phyloP scores from a whole-genome alignment of 2,329 filamentous ascomycete genomes.

The Trichoderma semiorbis region DNA sequence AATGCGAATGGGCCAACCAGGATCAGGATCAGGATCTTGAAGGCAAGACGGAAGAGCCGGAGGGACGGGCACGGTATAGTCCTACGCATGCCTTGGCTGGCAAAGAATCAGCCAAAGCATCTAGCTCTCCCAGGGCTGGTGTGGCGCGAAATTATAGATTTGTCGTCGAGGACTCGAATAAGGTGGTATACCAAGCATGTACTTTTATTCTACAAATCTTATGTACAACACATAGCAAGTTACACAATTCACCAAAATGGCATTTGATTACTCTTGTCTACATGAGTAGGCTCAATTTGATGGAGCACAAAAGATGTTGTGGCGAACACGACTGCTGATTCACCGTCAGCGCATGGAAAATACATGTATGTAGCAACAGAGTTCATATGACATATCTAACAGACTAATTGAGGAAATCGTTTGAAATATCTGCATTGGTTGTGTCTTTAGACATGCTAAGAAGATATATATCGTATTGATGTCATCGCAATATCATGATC shows the following conservation, averaged over 20 bases:
- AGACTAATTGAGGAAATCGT: neutral
- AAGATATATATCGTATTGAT: neutral
- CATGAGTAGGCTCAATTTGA: neutral
- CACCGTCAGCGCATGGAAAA: neutral
- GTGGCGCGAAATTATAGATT: neutral
- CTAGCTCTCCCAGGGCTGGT: too few species aligned
- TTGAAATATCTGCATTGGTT: neutral
- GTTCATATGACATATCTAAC: neutral
- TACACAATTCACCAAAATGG: neutral
- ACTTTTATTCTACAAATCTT: neutral
- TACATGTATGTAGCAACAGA: neutral
- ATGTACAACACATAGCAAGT: neutral
- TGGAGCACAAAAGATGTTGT: too few species aligned
- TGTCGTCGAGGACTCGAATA: neutral
- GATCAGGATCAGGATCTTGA: neutral
- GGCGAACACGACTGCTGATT: neutral
- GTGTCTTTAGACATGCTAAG: neutral
- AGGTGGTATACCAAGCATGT: neutral
- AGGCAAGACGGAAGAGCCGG: neutral
- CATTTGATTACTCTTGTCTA: neutral
- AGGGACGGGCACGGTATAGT: neutral
- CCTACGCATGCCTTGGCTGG: too few species aligned
- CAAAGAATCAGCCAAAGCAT: too few species aligned
- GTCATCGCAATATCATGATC: neutral
- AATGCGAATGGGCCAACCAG: constrained; percentile 26